These are phyloP conservation scores for Saturnispora dispora DNA, from an alignment of 805 yeast species.

Conservation along the genomic window DNA sequence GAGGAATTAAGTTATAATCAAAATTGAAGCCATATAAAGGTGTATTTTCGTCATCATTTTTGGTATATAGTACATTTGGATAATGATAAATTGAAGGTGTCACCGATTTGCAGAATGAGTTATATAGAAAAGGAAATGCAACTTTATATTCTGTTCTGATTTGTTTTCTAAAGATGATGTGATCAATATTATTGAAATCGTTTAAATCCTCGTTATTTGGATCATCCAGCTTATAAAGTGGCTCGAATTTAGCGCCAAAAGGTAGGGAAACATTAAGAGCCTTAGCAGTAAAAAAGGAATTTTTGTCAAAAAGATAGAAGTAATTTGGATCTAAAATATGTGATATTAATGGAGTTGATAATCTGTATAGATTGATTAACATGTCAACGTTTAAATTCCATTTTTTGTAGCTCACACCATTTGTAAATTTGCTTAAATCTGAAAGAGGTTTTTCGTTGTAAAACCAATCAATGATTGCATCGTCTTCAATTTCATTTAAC, in stretches of 20 bases:
- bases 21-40: conserved; percentile 52
- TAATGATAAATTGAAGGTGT: conserved; percentile 53
- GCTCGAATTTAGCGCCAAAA: conserved; percentile 95
- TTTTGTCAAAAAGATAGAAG: conserved; percentile 63
- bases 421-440: conserved; percentile 45
- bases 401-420: conserved; percentile 67
- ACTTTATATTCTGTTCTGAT: conserved; percentile 76
- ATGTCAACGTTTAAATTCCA: conserved; percentile 59
- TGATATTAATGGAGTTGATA: conserved; percentile 63
- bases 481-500: conserved; percentile 55
- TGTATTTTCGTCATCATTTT: conserved; percentile 38
- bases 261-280: conserved; percentile 82
- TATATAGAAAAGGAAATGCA: conserved; percentile 80
- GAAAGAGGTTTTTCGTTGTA: conserved; percentile 68
- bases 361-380: conserved; percentile 55
- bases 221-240: conserved; percentile 57
- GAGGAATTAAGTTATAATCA: conserved; percentile 45
- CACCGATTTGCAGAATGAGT: conserved; percentile 63
- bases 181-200: conserved; percentile 83
- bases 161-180: conserved; percentile 73
- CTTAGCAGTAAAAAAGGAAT: conserved; percentile 83
- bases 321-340: conserved; percentile 45
- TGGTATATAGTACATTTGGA: conserved; percentile 45
- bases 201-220: conserved; percentile 67
- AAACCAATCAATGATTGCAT: conserved; percentile 61